Evolutionary conservation across 257 asterid genomes (phyloP).

Genomic region (Cinchona pubescens): DNA sequence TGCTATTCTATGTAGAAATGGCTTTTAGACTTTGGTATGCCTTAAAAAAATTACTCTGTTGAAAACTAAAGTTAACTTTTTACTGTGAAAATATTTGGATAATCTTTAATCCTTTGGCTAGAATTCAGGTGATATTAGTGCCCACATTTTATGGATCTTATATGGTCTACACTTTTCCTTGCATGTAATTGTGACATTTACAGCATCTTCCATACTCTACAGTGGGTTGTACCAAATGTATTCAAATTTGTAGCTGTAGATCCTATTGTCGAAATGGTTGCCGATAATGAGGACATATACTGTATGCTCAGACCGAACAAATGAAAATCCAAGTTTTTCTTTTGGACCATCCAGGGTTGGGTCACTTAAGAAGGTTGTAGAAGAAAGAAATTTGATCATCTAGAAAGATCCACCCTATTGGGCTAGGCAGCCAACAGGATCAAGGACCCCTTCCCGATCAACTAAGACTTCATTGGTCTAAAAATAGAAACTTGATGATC

Average conservation of each 20-base stretch:
- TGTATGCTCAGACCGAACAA: conserved; percentile 90
- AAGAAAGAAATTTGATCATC: conserved; percentile 81
- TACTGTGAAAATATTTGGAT: not conserved
- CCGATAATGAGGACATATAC: conserved; percentile 82
- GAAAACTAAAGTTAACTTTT: not conserved
- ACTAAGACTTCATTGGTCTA: conserved; percentile 71
- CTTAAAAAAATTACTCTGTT: too few relatives aligned
- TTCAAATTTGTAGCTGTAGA: conserved; percentile 94
- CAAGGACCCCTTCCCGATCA: conserved; percentile 60
- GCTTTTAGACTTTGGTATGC: not conserved
- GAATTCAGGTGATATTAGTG: conserved; percentile 3
- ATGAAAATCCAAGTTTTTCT: conserved; percentile 90
- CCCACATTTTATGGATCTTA: conserved; percentile 16
- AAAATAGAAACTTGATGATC: too few relatives aligned
- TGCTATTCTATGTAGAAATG: not conserved
- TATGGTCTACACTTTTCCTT: conserved; percentile 13
- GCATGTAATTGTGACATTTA: conserved; percentile 17
- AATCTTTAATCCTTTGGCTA: not conserved
- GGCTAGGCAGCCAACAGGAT: conserved; percentile 72
- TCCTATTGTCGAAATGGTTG: conserved; percentile 90
- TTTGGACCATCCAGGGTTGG: conserved; percentile 84
- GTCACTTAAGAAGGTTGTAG: conserved; percentile 84
- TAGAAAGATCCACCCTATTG: conserved; percentile 70
- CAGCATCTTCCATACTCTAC: conserved; percentile 22
- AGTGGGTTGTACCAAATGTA: conserved; percentile 98